phyloP scores from a whole-genome alignment of 495 filamentous ascomycete genomes.

The Penicillium canescens region DNA sequence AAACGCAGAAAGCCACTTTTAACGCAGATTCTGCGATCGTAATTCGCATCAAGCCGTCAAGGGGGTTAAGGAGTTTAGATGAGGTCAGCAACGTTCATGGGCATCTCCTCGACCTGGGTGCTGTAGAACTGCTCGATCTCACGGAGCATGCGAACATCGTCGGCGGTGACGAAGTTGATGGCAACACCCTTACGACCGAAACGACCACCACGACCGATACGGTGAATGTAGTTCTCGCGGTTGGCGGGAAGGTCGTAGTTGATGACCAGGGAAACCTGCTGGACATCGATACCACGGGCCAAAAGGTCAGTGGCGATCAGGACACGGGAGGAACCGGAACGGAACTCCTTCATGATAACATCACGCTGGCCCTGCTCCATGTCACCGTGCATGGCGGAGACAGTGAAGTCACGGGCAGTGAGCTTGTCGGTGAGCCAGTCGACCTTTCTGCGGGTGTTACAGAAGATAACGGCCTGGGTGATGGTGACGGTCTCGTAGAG shows the following conservation, averaged over 20 bases:
- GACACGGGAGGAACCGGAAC: constrained; percentile 94
- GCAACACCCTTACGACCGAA: constrained; percentile 99
- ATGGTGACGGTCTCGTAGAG: constrained; percentile 99
- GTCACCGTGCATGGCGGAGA: constrained; percentile 98
- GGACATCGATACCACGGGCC: constrained; percentile 98
- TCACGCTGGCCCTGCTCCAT: constrained; percentile 98
- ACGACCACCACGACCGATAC: constrained; percentile 97
- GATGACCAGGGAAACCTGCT: constrained; percentile 99
- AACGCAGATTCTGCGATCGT: constrained; percentile 47
- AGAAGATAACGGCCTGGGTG: constrained; percentile 99
- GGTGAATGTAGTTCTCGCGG: constrained; percentile 99
- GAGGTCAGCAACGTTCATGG: constrained; percentile 62
- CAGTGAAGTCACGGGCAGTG: constrained; percentile 95
- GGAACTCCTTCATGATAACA: constrained; percentile 99
- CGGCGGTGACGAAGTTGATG: constrained; percentile 99
- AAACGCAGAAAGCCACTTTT: constrained; percentile 53
- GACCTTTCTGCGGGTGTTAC: constrained; percentile 99
- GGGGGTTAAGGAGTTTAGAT: constrained; percentile 46
- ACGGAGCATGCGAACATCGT: constrained; percentile 98
- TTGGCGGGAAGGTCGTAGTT: constrained; percentile 99
- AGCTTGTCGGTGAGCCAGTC: constrained; percentile 99
- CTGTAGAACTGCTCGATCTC: constrained; percentile 83
- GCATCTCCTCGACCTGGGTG: constrained; percentile 65
- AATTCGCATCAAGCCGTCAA: constrained; percentile 46
- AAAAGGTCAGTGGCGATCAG: constrained; percentile 96